Evolutionary conservation across 768 basidiomycete genomes (phyloP), one percentile per base, ranked within the genome.

Genomic region (Mycena amicta): DNA sequence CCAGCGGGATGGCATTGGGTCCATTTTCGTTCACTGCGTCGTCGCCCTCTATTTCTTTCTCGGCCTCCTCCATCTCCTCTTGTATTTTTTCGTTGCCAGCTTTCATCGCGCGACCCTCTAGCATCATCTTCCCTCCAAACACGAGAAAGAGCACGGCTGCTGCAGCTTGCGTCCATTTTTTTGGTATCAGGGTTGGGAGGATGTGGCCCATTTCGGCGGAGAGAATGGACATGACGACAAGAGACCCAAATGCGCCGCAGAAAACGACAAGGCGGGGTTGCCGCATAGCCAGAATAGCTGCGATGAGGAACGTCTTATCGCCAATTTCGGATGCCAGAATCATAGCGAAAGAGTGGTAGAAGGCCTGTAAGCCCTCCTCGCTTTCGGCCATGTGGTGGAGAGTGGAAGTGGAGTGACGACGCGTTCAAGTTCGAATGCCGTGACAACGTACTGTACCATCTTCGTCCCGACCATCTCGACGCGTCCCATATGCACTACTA

Each of bases 61-160:
- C 89, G n/a, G 92, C 90, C 76, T 99, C 95, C 54, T 85, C 83
- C 89, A 98, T 92, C 74, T 98, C 97, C 72, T 98, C 95, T 67
- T 87, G 75, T 16, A 97, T 89, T 74, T 94, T 93, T 59, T 85
- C 88, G 53, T 76, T 87, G 5, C 91, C 93, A 0, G 77, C 75
- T 54, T 83, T 78, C 93, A 98, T 98, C 62, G 78, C 79, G 53
- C 85, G 75, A 3, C 86, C 95, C 70, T 99, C 96, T 69, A 87
- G 75, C 54, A 93, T 68, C 93, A 99, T 95, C 74, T 90, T 92
- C 50, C 78, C 75, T 4, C 97, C 97, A 72, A 98, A 99, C 1
- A 92, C 83, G 45, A 98, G 72, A 75, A 98, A 98, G 3, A 99
- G 83, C 2, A 86, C 72, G 0, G 90, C 88, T 0, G 97, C 93